Conservation (phyloP, 108 stramenopile species). For the Discostella pseudostelligera region DNA sequence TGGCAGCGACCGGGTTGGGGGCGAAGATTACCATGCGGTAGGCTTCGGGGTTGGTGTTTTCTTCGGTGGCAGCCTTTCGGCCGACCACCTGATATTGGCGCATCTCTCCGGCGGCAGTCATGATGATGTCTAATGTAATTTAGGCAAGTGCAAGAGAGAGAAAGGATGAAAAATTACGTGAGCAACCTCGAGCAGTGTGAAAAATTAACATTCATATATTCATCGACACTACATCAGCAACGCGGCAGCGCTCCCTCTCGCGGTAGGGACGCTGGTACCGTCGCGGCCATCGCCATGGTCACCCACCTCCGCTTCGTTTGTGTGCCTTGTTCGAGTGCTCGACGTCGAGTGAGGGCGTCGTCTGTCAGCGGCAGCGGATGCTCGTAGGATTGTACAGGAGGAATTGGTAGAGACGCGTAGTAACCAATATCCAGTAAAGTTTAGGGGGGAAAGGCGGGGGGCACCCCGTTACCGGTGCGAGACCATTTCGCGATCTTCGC, state of each 20-base stretch:
- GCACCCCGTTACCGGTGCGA: no score
- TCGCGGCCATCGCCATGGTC: background rate
- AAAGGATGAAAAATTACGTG: background rate
- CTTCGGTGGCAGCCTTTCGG: constrained; percentile 96
- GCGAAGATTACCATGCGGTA: constrained; percentile 99
- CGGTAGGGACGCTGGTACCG: background rate
- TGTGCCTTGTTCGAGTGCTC: no score
- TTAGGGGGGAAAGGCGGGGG: no score
- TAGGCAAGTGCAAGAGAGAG: background rate
- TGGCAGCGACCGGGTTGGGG: constrained; percentile 93
- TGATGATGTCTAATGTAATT: constrained; percentile 29
- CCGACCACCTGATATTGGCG: constrained; percentile 99
- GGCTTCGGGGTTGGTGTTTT: constrained; percentile 96
- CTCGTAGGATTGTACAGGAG: no score
- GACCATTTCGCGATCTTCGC: no score
- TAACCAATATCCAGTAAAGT: no score
- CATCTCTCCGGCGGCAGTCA: constrained; percentile 91
- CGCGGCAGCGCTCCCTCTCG: constrained; percentile 2
- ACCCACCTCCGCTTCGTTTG: background rate
- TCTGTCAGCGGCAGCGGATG: no score
- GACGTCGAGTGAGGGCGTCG: no score
- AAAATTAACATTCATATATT: no score
- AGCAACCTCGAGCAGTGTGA: background rate
- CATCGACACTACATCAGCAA: no score
- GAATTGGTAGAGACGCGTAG: no score